Percentiles rank a stretch among this genome's conserved stretches.
Conservation (phyloP, 1,284 basidiomycete genomes). For the Rhodotorula glutinis region DNA sequence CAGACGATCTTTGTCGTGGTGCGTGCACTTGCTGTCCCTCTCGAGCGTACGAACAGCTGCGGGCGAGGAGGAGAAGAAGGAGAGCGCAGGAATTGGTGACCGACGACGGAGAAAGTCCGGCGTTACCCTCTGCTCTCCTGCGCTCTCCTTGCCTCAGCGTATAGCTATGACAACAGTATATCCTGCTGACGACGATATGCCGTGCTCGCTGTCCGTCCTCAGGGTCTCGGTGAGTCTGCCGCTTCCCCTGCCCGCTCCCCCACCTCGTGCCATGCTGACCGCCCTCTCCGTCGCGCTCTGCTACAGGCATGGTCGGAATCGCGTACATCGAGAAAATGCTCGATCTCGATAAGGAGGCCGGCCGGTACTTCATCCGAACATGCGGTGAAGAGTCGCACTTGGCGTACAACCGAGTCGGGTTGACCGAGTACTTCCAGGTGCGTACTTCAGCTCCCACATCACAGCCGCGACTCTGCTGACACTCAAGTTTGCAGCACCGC, state of each 20-base stretch:
- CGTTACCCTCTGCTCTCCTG: no score
- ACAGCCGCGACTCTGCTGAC: no score
- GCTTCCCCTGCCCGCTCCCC: conserved; percentile 52
- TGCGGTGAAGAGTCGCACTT: conserved; percentile 58
- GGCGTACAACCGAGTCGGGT: conserved; percentile 57
- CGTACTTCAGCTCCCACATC: no score
- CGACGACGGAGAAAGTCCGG: no score
- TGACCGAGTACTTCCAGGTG: conserved; percentile 54
- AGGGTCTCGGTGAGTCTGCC: not conserved
- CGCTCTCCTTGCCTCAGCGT: no score
- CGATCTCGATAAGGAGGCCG: conserved; percentile 54
- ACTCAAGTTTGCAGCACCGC: conserved; percentile 49
- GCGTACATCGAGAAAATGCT: conserved; percentile 68
- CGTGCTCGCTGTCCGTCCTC: conserved; percentile 44
- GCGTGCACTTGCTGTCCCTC: not conserved
- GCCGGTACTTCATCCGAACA: conserved; percentile 59
- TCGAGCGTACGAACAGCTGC: not conserved
- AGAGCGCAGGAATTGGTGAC: no score
- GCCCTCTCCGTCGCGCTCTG: conserved; percentile 34
- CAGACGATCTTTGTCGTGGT: conserved; percentile 56
- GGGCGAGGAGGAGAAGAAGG: no score
- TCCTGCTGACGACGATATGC: no score
- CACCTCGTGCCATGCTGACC: conserved; percentile 22
- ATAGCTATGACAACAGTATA: no score
- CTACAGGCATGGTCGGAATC: conserved; percentile 31